phyloP scores from a whole-genome alignment of 2,329 filamentous ascomycete species.

The Alternaria viburni region DNA sequence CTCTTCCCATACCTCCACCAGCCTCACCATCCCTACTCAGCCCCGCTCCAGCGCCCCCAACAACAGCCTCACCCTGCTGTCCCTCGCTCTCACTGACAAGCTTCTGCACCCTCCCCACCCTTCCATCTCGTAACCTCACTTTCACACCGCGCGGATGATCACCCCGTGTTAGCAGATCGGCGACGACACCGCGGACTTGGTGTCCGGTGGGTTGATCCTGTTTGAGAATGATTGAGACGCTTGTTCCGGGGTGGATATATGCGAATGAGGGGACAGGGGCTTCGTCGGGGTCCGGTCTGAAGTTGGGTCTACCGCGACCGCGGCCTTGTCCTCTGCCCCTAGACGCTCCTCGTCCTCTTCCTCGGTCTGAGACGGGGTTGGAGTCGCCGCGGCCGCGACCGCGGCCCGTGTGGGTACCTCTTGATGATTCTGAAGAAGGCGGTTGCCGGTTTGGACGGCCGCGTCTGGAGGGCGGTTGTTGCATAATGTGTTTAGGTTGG shows the following conservation, averaged over 20 bases:
- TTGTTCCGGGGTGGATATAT: slow-evolving; percentile 63
- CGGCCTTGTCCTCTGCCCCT: slow-evolving; percentile 10
- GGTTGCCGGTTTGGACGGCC: slow-evolving; percentile 39
- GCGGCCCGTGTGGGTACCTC: not conserved
- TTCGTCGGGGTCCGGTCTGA: slow-evolving; percentile 11
- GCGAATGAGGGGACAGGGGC: slow-evolving; percentile 30
- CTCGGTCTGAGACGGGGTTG: slow-evolving; percentile 3
- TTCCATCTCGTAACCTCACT: slow-evolving; percentile 72
- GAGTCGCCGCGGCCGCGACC: not conserved
- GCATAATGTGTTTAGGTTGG: not conserved
- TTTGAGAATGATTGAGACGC: slow-evolving; percentile 77
- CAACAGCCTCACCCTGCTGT: slow-evolving; percentile 30
- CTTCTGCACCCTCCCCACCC: slow-evolving; percentile 75
- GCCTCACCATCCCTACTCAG: slow-evolving; percentile 38
- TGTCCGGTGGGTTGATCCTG: slow-evolving; percentile 76
- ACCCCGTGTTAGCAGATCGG: slow-evolving; percentile 72
- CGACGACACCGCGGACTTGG: slow-evolving; percentile 71
- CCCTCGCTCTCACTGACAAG: slow-evolving; percentile 51
- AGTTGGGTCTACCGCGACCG: slow-evolving; percentile 6
- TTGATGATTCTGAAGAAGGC: slow-evolving; percentile 12
- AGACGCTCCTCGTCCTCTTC: slow-evolving; percentile 5
- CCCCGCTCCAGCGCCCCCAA: slow-evolving; percentile 27
- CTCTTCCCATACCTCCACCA: slow-evolving; percentile 4
- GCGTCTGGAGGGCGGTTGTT: slow-evolving; percentile 15
- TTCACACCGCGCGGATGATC: slow-evolving; percentile 82